phyloP scores from a whole-genome alignment of 176 grass and related monocot genomes.

The Ananas comosus region DNA sequence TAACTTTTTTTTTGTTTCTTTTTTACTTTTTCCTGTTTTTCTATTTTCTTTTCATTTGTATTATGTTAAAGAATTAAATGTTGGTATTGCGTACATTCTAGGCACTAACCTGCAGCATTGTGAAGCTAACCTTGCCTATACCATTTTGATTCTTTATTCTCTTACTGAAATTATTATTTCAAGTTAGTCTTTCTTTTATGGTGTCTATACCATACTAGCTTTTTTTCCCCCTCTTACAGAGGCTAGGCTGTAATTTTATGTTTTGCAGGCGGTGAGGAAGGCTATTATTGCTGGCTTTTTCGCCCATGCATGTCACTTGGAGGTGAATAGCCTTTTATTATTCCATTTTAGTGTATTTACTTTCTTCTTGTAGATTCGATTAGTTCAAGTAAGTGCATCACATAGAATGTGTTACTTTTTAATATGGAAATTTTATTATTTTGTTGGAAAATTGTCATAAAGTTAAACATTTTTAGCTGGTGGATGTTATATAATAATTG shows the following conservation, averaged over 20 bases:
- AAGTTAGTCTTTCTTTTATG: background rate
- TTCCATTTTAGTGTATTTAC: no score
- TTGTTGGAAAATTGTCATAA: no score
- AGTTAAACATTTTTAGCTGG: no score
- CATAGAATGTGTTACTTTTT: background rate
- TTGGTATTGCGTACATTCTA: no score
- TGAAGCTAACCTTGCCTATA: no score
- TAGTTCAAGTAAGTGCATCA: no score
- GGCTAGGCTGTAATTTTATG: slow-evolving; percentile 2
- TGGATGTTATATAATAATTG: no score
- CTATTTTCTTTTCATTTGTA: slow-evolving; percentile 6
- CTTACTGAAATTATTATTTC: no score
- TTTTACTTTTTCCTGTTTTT: background rate
- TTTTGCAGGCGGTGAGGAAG: slow-evolving; percentile 70
- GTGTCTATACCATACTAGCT: background rate
- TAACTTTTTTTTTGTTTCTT: slow-evolving; percentile 13
- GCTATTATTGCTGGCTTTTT: slow-evolving; percentile 83
- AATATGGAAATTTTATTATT: background rate
- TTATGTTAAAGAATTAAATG: background rate
- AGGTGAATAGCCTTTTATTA: slow-evolving; percentile 29
- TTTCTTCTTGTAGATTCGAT: no score
- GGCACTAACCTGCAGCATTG: no score
- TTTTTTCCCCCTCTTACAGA: background rate
- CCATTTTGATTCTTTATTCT: no score
- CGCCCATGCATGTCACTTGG: slow-evolving; percentile 78